Evolutionary conservation across 2,329 filamentous ascomycete genomes (phyloP), one percentile per base, ranked within the genome.

Genomic region (Trichoderma arundinaceum): DNA sequence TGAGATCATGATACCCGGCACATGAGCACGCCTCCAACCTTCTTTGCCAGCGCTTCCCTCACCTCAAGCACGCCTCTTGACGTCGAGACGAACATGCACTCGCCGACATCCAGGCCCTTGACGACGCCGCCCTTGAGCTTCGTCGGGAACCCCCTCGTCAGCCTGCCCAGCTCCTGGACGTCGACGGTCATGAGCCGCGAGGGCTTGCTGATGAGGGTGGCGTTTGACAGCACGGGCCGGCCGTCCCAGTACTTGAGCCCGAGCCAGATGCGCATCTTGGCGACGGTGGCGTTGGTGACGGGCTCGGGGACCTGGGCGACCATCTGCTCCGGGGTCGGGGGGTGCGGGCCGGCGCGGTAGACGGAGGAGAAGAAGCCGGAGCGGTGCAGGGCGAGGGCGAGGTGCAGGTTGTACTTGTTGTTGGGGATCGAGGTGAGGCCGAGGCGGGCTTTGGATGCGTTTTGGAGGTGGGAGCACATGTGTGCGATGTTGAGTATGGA

Each of bases 181-280:
- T 87, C 83, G 68, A 92, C 82, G 71, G 84, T 90, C 75, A 96
- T 85, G 71, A 87, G 79, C 69, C 92, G 84, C 72, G 86, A 94
- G 9, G 92, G 90, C 77, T 89, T 94, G 73, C 86, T 90, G 67
- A 96, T 82, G 74, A 90, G 77, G 56, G 78, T 77, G 73, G 94
- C 84, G 69, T 86, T 84, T 68, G 82, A 83, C 70, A 97, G 79
- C 22, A 97, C 92, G 6, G 94, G 92, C 77, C 89, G 83, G 74
- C 90, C 90, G 71, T 93, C 88, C 86, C 87, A 92, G 84, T 97
- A 97, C 81, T 97, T 97, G 73, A 97, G 81, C 1, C 92, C 92
- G 12, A 97, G 79, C 94, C 94, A 97, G 70, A 97, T 81, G 67
- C 94, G 84, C 74, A 92, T 85, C 44, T 82, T 84, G 4, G 92